Evolutionary conservation across 2,329 filamentous ascomycete genomes (phyloP).

Genomic region (Epichloe gansuensis): DNA sequence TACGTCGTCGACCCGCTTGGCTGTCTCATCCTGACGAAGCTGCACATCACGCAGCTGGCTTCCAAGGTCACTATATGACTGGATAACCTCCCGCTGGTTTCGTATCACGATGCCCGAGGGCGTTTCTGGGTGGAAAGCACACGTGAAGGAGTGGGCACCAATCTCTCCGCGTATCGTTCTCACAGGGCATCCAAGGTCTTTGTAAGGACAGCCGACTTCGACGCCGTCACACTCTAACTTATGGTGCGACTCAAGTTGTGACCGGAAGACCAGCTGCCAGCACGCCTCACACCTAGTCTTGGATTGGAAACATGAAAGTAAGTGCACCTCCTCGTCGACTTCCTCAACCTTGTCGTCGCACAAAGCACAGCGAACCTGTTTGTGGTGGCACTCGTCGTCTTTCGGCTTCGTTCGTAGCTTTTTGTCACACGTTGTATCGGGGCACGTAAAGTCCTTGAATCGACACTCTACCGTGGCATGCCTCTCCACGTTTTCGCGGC

Average conservation of each 20-base stretch:
- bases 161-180: slow-evolving; percentile 25
- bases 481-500: slow-evolving; percentile 41
- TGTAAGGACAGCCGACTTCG: slow-evolving; percentile 35
- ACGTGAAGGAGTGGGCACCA: slow-evolving; percentile 33
- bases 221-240: slow-evolving; percentile 37
- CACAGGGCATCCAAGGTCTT: slow-evolving; percentile 24
- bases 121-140: slow-evolving; percentile 37
- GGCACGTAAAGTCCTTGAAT: slow-evolving; percentile 44
- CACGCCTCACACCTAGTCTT: slow-evolving; percentile 39
- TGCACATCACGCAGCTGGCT: slow-evolving; percentile 24
- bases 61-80: slow-evolving; percentile 24
- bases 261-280: slow-evolving; percentile 29
- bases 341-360: slow-evolving; percentile 39
- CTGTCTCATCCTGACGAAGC: slow-evolving; percentile 21
- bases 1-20: slow-evolving; percentile 23
- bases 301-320: slow-evolving; percentile 32
- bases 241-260: slow-evolving; percentile 34
- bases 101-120: slow-evolving; percentile 40
- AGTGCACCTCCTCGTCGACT: slow-evolving; percentile 25
- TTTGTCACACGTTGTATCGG: slow-evolving; percentile 38
- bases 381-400: slow-evolving; percentile 43
- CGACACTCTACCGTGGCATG: slow-evolving; percentile 46
- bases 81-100: slow-evolving; percentile 35
- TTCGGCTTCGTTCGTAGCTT: slow-evolving; percentile 38
- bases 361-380: slow-evolving; percentile 36